Evolutionary conservation across 202 grass and related monocot genomes (phyloP), one percentile per base, ranked within the genome.

Genomic region (Zizania palustris): DNA sequence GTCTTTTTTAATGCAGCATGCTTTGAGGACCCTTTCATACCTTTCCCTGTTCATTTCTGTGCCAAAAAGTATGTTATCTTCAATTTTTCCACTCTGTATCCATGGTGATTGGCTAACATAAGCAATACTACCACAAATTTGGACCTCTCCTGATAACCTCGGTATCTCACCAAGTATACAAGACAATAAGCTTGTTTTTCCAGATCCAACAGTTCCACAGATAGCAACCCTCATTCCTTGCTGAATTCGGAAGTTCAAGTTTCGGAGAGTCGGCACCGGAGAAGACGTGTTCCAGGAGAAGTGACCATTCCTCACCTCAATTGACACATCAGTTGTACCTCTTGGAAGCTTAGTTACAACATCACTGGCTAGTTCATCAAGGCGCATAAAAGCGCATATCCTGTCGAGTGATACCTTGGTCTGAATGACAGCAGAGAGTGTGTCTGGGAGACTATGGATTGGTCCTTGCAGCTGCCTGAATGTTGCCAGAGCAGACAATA

Each of bases 141-240:
- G 76, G 15, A 86, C 60, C 65, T 82, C 61, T 58, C 88, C 88
- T 45, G 22, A 86, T 58, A 94, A 71, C 55, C 84, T 94, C 33
- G 91, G 88, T 37, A 93, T 74, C 78, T 93, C 88, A 10, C 91
- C 88, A 7, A 93, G 82, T 57, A 88, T 84, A 82, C 91, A 86
- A 63, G 88, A 93, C 20, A 93, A 35, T 65, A 93, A 90, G 59
- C 91, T 93, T 0, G 91, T 88, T 83, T 93, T 93, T n/a, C 85
- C 89, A 0, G 85, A 91, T 34, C 85, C 85, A 39, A 91, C 77
- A 50, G 81, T 82, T 79, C 85, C 88, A 72, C 88, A 93, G 42
- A 90, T 54, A 22, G 88, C 91, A 64, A 93, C 82, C 45, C 22
- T 86, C 83, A 45, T 89, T 4, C 85, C 92, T 19, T 75, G 36